phyloP scores from a whole-genome alignment of 225 moss, liverwort and hornwort species.

The Straminergon stramineum region DNA sequence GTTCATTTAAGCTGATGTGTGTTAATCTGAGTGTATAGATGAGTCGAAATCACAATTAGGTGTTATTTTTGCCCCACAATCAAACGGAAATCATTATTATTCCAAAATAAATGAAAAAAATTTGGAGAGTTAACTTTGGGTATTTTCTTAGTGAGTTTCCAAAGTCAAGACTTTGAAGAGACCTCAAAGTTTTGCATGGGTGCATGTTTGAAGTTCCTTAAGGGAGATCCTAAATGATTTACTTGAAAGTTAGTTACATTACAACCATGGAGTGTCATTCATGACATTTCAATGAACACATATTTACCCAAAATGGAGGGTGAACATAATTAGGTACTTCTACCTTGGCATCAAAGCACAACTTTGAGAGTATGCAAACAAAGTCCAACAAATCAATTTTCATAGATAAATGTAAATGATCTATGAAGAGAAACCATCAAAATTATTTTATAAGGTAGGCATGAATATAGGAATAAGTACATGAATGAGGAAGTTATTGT shows the following conservation, averaged over 20 bases:
- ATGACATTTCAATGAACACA: background rate
- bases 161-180: background rate
- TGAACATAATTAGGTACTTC: background rate
- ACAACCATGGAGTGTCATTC: background rate
- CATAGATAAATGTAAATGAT: background rate
- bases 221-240: too few species aligned
- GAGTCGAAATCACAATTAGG: background rate
- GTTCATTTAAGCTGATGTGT: background rate
- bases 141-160: background rate
- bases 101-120: background rate
- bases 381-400: background rate
- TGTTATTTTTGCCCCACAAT: background rate
- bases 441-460: background rate
- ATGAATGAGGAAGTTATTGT: background rate
- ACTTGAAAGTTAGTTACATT: too few species aligned
- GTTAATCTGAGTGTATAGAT: background rate
- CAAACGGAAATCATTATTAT: background rate
- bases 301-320: background rate
- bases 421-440: background rate
- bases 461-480: background rate
- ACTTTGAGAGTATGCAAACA: background rate
- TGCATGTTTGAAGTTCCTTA: background rate
- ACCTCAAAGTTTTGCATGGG: background rate
- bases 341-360: accelerated
- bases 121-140: background rate